Base-by-base conservation (phyloP, 179 eudicot species). In the Vitellaria paradoxa region DNA sequence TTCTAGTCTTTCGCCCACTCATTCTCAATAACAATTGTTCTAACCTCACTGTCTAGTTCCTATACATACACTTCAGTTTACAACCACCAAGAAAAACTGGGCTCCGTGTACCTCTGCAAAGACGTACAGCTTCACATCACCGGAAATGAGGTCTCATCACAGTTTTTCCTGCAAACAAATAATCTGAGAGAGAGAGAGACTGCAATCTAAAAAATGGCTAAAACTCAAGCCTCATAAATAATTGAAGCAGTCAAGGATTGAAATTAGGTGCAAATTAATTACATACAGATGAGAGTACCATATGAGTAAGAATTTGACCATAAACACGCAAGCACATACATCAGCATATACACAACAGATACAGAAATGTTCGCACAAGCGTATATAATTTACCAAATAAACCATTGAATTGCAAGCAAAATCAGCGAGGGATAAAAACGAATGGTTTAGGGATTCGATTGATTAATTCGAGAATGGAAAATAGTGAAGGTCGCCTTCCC, bases 1-100 rank as follows among this genome's bases (percentile, higher is more conserved):
- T 46, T 30, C 66, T 65, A 55, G 57, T 55, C 37, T 53, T 79
- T 69, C 85, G 17, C 73, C 82, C 79, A 73, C 79, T 80, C 89
- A 86, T 83, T 76, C 60, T 68, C 17, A n/a, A 65, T 56, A 74
- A 7, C 13, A 49, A 13, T 53, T 72, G 72, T 1, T 21, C 13
- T 13, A 11, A 18, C 17, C 21, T 78, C 55, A 2, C 53, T 14
- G 21, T 42, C 37, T 30, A 30, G 37, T 30, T 30, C 37, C 55
- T 72, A 52, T 12, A 56, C 9, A 30, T 26, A 63, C 76, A 61
- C 69, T 79, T 65, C 59, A 56, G 55, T 30, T 66, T 15, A 55
- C 72, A 63, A 14, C 7, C 46, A n/a, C 0, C 42, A 64, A 3
- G 42, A 57, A 30, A 56, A 61, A 59, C 40, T 73, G 63, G n/a